Conservation (phyloP, 192 early-diverging fungal species). For the Coemansia sp. region DNA sequence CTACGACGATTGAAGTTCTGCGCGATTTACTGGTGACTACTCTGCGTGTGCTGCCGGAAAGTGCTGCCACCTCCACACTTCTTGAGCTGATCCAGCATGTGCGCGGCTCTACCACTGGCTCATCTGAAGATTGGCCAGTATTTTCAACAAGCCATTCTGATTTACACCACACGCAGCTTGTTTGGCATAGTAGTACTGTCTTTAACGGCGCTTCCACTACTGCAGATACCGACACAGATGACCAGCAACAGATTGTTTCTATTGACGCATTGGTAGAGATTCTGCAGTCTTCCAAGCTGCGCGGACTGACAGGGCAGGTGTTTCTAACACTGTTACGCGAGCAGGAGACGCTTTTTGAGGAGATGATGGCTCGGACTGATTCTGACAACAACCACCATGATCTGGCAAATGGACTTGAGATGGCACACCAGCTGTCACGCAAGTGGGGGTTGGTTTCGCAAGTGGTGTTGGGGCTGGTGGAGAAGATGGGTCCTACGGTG, state of each 20-base stretch:
- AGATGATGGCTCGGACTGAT: constrained; percentile 24
- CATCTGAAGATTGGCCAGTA: constrained; percentile 32
- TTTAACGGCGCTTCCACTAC: too few relatives aligned
- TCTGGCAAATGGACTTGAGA: background rate
- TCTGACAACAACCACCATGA: background rate
- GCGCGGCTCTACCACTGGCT: constrained; percentile 19
- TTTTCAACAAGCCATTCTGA: constrained; percentile 4
- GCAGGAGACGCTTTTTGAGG: constrained; percentile 56
- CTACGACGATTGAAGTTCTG: constrained; percentile 55
- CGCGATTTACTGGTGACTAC: constrained; percentile 21
- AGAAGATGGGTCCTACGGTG: constrained; percentile 71
- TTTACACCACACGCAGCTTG: background rate
- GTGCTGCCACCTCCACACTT: constrained; percentile 18
- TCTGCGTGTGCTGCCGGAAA: constrained; percentile 22
- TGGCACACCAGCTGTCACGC: constrained; percentile 5
- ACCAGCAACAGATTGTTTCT: constrained; percentile 55
- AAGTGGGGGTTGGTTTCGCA: constrained; percentile 54
- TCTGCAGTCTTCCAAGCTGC: constrained; percentile 56
- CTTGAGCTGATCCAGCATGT: constrained; percentile 29
- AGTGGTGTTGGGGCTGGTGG: constrained; percentile 59
- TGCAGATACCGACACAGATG: background rate
- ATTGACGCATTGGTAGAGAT: constrained; percentile 67
- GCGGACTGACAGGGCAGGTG: constrained; percentile 64
- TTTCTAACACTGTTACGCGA: constrained; percentile 76
- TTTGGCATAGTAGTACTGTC: background rate